Evolutionary conservation across 495 filamentous ascomycete species (phyloP).

Genomic region (Penicillium verhagenii): DNA sequence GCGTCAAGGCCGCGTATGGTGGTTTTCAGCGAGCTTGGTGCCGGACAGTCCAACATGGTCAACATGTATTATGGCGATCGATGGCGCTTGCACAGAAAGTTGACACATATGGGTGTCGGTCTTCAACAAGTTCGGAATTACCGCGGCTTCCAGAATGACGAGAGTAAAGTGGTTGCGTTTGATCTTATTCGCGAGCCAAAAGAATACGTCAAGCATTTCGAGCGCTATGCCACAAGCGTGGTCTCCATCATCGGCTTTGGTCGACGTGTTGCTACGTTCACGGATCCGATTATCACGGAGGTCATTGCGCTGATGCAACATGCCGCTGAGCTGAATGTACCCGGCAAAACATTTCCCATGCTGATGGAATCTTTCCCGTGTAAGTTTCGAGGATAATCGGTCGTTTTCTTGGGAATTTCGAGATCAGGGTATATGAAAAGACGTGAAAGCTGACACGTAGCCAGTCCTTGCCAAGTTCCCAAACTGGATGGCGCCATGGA

Average conservation of each 20-base stretch:
- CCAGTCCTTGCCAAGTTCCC: slow-evolving; percentile 42
- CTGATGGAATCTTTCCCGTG: slow-evolving; percentile 57
- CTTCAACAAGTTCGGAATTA: slow-evolving; percentile 60
- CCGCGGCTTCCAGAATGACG: slow-evolving; percentile 59
- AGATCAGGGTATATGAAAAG: too few species aligned
- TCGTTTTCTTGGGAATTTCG: too few species aligned
- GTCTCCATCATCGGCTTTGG: slow-evolving; percentile 46
- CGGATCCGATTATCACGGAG: slow-evolving; percentile 46
- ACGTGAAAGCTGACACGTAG: background rate
- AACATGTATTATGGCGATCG: slow-evolving; percentile 60
- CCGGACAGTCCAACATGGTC: slow-evolving; percentile 57
- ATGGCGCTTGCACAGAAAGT: slow-evolving; percentile 61
- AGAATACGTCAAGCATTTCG: slow-evolving; percentile 41
- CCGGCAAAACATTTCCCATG: slow-evolving; percentile 61
- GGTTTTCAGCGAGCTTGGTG: slow-evolving; percentile 41
- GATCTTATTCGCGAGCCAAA: slow-evolving; percentile 34
- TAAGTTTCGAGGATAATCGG: slow-evolving; percentile 11
- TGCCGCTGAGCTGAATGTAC: slow-evolving; percentile 39
- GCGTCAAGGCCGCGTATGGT: slow-evolving; percentile 28
- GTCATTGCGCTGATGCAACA: slow-evolving; percentile 41
- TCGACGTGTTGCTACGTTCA: slow-evolving; percentile 30
- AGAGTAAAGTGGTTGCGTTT: slow-evolving; percentile 41
- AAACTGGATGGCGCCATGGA: slow-evolving; percentile 35
- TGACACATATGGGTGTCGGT: slow-evolving; percentile 61
- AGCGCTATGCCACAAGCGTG: slow-evolving; percentile 44